Conservation (phyloP, 768 basidiomycete species). For the Leccinum subtestaceum region DNA sequence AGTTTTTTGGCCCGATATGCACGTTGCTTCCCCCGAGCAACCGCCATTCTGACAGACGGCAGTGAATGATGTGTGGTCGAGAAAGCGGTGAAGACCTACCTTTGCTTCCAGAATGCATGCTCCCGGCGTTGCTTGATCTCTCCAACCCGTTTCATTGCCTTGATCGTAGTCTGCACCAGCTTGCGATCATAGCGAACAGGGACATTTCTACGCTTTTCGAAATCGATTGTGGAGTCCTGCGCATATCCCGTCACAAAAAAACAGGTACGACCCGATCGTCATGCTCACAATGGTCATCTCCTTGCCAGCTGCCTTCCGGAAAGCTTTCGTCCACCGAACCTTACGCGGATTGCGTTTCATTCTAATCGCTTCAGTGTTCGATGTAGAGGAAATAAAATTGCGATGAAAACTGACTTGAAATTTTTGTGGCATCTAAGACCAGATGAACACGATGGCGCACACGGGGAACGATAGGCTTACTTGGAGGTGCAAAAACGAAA, state of each 20-base stretch:
- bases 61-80: not conserved
- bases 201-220: conserved; percentile 97
- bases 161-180: conserved; percentile 85
- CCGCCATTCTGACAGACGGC: conserved; percentile 67
- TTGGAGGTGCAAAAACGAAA: conserved; percentile 98
- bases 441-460: conserved; percentile 7
- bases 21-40: conserved; percentile 73
- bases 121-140: conserved; percentile 92
- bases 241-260: not conserved
- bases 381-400: not conserved
- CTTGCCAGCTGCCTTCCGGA: conserved; percentile 97
- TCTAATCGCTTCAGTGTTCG: conserved; percentile 39
- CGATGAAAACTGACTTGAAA: conserved; percentile 75
- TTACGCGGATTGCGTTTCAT: conserved; percentile 99
- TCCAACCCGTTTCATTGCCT: conserved; percentile 92
- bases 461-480: conserved; percentile 43
- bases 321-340: conserved; percentile 99
- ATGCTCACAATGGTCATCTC: conserved; percentile 93
- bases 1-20: conserved; percentile 66
- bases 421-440: conserved; percentile 89
- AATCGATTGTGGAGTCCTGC: conserved; percentile 97
- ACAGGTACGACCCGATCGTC: conserved; percentile 4
- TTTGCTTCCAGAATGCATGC: conserved; percentile 93
- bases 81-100: conserved; percentile 39
- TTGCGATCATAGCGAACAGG: conserved; percentile 97